These are phyloP conservation scores for Arctium minus DNA, from an alignment of 129 eudicot genomes.

Conservation along the genomic window DNA sequence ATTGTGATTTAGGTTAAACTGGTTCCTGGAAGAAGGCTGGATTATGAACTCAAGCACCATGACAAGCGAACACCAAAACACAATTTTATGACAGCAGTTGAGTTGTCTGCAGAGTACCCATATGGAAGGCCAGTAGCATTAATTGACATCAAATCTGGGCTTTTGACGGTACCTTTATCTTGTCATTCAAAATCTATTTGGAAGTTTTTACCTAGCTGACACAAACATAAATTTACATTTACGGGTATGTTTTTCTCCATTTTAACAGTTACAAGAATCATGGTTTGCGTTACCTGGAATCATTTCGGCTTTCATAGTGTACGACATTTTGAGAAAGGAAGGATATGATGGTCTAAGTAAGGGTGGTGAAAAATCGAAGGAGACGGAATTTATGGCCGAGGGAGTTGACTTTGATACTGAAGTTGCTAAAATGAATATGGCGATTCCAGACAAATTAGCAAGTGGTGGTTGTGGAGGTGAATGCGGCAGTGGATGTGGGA, in stretches of 20 bases:
- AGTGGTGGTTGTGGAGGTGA: background rate
- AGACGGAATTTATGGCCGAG: background rate
- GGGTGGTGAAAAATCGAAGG: background rate
- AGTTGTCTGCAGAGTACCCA: constrained; percentile 37
- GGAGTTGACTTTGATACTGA: constrained; percentile 17
- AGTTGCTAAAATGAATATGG: constrained; percentile 6
- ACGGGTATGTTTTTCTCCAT: background rate
- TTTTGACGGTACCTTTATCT: constrained; percentile 19
- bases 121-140: constrained; percentile 42
- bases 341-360: background rate
- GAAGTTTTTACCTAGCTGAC: background rate
- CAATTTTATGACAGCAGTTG: constrained; percentile 38
- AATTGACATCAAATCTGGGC: constrained; percentile 23
- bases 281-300: constrained; percentile 35
- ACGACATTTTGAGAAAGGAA: constrained; percentile 14
- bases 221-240: background rate
- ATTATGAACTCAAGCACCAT: constrained; percentile 26
- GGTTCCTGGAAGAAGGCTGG: constrained; percentile 37
- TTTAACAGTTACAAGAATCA: constrained; percentile 31
- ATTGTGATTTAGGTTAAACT: constrained; percentile 26
- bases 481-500: constrained; percentile 18
- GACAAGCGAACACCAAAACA: constrained; percentile 13
- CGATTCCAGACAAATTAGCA: background rate
- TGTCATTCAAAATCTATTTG: background rate
- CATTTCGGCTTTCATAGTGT: constrained; percentile 31